Base-by-base conservation (phyloP, 352 stramenopile genomes). In the Phytopythium ostracodes region DNA sequence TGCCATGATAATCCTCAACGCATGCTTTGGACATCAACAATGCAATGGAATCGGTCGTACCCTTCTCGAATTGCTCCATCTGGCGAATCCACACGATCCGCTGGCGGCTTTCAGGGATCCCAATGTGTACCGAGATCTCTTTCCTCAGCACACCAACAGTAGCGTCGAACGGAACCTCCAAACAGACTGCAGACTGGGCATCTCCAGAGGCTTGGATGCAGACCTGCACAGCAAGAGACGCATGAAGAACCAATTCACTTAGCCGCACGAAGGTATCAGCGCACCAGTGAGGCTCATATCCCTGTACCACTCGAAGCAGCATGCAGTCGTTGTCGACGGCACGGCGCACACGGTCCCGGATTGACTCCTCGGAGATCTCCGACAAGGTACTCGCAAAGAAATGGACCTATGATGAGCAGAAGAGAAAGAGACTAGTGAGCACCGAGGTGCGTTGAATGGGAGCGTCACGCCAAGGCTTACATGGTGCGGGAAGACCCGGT, bases 81-180 rank as follows among this genome's bases (percentile, higher is more conserved):
- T 93, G 84, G 17, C 84, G 84, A 70, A 96, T 93, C 87, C 87
- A 96, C 33, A 96, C 85, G 58, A 96, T 92, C n/a, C 81, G 86
- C 59, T 96, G 87, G n/a, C 79, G 80, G 56, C 65, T 59, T 57
- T 91, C 81, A 17, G 87, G 87, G 33, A 96, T 92, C 31, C 87
- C 87, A 63, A 94, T 89, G 56, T 86, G 85, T 18, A 66, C 72
- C 43, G 86, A 71, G n/a, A 96, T 96, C 58, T 92, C 81, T 49
- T 89, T 87, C 8, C 82, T 76, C 33, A 96, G 74, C 22, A 85
- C 63, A 10, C 66, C 83, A 31, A 96, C 76, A 33, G 72, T 94
- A 35, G 87, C 77, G 66, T 94, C 87, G 38, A 91, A 90, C 24
- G 87, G 78, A 25, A 94, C 73, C 71, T 96, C 87, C 36, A 96